A percentile compares a stretch with the other conserved stretches of the same genome.
Evolutionary conservation across 1,284 basidiomycete genomes (phyloP).

Genomic region (Hypsizygus ulmarius): DNA sequence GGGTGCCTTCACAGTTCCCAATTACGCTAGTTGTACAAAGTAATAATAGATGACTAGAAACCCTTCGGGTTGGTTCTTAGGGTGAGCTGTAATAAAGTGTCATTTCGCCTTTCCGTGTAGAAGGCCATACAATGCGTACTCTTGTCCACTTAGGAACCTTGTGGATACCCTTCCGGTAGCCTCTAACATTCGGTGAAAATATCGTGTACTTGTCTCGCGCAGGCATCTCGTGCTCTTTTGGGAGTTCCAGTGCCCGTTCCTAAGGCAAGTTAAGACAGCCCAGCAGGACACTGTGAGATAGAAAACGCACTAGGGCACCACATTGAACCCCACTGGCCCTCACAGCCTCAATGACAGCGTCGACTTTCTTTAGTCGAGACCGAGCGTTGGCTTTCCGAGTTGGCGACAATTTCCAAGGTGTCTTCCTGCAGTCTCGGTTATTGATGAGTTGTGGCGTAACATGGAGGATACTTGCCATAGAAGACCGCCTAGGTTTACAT

Average conservation of each 20-base stretch:
- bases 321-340: conserved; percentile 79
- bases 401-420: conserved; percentile 87
- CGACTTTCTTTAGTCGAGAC: conserved; percentile 86
- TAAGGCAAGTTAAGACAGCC: neutral
- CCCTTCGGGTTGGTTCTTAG: conserved; percentile 85
- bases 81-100: conserved; percentile 56
- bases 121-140: conserved; percentile 45
- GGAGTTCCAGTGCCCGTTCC: conserved; percentile 67
- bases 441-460: neutral
- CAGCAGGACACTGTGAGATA: neutral
- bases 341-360: conserved; percentile 89
- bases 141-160: conserved; percentile 95
- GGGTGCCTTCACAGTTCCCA: conserved; percentile 1
- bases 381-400: conserved; percentile 93
- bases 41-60: conserved; percentile 54
- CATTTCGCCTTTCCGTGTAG: neutral
- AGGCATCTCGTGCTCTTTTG: conserved; percentile 87
- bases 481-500: conserved; percentile 68
- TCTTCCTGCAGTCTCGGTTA: conserved; percentile 66
- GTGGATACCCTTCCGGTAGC: conserved; percentile 93
- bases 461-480: conserved; percentile 58
- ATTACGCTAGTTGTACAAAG: conserved; percentile 10
- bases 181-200: conserved; percentile 68
- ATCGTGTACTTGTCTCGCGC: conserved; percentile 94
- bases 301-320: conserved; percentile 64